Percentiles rank a stretch among this genome's conserved stretches.
These are phyloP conservation scores for Hygrocybe punicea DNA, from an alignment of 768 basidiomycete species.

Conservation along the genomic window DNA sequence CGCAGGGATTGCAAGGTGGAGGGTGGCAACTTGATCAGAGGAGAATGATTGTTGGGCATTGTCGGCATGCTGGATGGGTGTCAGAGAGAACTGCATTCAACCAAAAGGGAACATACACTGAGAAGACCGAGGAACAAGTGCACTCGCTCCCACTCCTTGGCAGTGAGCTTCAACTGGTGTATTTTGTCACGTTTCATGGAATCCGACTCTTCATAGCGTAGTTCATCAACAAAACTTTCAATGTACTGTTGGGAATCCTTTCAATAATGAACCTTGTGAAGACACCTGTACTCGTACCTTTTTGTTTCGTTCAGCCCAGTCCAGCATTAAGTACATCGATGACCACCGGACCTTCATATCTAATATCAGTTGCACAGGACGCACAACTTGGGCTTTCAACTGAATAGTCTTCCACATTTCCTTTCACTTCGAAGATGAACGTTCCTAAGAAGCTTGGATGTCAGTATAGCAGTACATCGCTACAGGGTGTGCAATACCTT, in stretches of 20 bases:
- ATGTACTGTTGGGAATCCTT: too few relatives aligned
- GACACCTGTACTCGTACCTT: conserved; percentile 4
- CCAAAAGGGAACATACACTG: conserved; percentile 11
- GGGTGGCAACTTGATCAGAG: conserved; percentile 22
- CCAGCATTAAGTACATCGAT: conserved; percentile 32
- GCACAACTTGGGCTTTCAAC: too few relatives aligned
- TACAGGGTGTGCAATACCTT: conserved; percentile 11
- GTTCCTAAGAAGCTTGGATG: too few relatives aligned
- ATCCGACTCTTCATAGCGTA: conserved; percentile 21
- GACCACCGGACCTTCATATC: conserved; percentile 35
- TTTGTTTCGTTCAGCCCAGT: conserved; percentile 8
- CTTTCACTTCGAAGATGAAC: conserved; percentile 25
- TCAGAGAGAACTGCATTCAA: conserved; percentile 12
- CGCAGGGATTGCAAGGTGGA: conserved; percentile 32
- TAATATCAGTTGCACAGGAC: conserved; percentile 20
- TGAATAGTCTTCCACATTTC: conserved; percentile 21
- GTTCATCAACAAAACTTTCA: conserved; percentile 24
- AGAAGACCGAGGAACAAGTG: conserved; percentile 7
- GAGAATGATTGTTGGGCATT: conserved; percentile 34
- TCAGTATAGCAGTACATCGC: background rate
- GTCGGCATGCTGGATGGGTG: conserved; percentile 27
- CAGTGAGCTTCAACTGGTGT: conserved; percentile 14
- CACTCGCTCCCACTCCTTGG: conserved; percentile 25
- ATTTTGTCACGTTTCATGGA: conserved; percentile 23
- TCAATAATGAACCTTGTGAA: too few relatives aligned